These are phyloP conservation scores for Hyaloscypha finlandica DNA, from an alignment of 495 filamentous ascomycete species.

Conservation along the genomic window DNA sequence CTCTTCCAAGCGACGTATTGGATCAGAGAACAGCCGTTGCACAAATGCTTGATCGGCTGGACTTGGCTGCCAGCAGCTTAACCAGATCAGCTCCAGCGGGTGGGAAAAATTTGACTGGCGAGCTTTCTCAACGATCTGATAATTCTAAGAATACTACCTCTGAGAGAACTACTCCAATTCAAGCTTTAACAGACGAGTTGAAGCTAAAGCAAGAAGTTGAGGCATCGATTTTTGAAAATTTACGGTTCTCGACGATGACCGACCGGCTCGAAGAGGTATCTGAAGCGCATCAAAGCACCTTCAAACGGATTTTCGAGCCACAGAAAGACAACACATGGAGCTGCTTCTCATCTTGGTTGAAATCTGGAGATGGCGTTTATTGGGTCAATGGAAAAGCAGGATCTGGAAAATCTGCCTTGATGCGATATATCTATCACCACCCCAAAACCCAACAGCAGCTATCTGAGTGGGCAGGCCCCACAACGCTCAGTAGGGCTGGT, in stretches of 20 bases:
- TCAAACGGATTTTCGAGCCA: constrained; percentile 31
- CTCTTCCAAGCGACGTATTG: neutral
- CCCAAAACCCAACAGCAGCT: constrained; percentile 2
- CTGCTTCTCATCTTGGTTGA: constrained; percentile 28
- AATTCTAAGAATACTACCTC: constrained; percentile 22
- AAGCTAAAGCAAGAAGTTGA: neutral
- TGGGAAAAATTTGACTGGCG: neutral
- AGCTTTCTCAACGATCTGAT: neutral
- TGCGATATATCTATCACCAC: constrained; percentile 30
- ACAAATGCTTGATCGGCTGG: neutral
- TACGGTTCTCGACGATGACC: constrained; percentile 28
- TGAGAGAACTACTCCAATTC: neutral
- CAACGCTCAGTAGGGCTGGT: neutral
- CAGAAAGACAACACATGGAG: constrained; percentile 20
- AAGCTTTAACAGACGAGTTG: neutral
- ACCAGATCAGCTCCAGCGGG: neutral
- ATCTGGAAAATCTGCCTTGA: constrained; percentile 36
- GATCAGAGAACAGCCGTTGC: neutral
- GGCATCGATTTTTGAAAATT: constrained; percentile 23
- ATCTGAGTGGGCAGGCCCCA: constrained; percentile 29
- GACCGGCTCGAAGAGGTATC: constrained; percentile 31
- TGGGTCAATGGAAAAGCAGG: constrained; percentile 43
- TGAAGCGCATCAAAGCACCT: constrained; percentile 28
- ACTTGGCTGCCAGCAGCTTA: neutral
- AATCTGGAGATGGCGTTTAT: constrained; percentile 27